Evolutionary conservation across 768 basidiomycete genomes (phyloP).

Genomic region (Daedaleopsis nitida): DNA sequence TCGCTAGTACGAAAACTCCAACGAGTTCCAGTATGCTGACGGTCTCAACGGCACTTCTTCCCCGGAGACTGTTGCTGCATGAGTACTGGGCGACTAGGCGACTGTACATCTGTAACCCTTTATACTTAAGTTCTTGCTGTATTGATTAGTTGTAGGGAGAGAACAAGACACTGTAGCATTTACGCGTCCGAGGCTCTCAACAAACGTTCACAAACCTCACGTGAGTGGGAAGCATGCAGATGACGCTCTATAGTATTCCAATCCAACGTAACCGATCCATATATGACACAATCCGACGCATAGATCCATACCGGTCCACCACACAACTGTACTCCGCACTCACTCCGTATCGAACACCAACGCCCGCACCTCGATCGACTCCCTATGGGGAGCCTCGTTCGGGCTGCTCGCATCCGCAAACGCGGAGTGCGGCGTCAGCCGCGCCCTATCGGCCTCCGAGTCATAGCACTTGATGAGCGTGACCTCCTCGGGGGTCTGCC

Average conservation of each 20-base stretch:
- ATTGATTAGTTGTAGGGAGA: neutral
- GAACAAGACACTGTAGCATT: neutral
- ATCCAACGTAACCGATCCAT: too few species aligned
- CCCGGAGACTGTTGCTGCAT: constrained; percentile 26
- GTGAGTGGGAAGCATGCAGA: too few species aligned
- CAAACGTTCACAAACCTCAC: neutral
- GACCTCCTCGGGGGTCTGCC: constrained; percentile 41
- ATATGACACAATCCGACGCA: too few species aligned
- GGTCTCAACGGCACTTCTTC: constrained; percentile 36
- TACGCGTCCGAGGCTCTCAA: neutral
- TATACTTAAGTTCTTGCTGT: neutral
- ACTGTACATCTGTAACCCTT: neutral
- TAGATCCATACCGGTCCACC: too few species aligned
- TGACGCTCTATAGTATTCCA: too few species aligned
- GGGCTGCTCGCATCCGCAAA: constrained; percentile 36
- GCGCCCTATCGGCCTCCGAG: constrained; percentile 36
- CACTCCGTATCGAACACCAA: constrained; percentile 39
- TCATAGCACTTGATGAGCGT: constrained; percentile 44
- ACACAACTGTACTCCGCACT: neutral
- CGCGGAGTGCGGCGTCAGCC: constrained; percentile 40
- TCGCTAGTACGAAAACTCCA: constrained; percentile 74
- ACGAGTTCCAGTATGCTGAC: constrained; percentile 78
- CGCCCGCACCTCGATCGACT: constrained; percentile 42
- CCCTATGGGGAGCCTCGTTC: constrained; percentile 33
- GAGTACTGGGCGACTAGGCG: neutral